These are phyloP conservation scores for Haplographium delicatum DNA, from an alignment of 495 filamentous ascomycete genomes.

Conservation along the genomic window DNA sequence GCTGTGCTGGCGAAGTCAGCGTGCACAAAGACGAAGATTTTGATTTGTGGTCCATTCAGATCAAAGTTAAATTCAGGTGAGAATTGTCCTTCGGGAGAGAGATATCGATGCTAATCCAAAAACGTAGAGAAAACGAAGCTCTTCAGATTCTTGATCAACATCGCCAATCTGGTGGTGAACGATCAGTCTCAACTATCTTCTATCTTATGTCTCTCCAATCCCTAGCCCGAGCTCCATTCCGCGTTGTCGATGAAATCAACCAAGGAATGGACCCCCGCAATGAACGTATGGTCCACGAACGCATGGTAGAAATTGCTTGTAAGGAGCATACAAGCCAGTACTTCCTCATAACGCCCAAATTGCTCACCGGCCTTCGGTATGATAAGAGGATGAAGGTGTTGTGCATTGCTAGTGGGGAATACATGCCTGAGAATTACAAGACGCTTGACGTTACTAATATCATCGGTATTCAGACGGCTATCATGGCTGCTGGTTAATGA, in stretches of 20 bases:
- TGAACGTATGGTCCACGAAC: constrained; percentile 93
- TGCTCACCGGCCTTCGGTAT: constrained; percentile 79
- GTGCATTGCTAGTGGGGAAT: constrained; percentile 88
- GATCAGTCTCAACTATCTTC: constrained; percentile 96
- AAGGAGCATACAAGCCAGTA: constrained; percentile 65
- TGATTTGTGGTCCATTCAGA: constrained; percentile 88
- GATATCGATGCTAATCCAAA: background rate
- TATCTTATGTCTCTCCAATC: constrained; percentile 98
- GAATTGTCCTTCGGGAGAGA: constrained; percentile 20
- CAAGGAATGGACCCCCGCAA: constrained; percentile 99
- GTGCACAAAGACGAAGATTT: constrained; percentile 83
- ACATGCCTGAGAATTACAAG: constrained; percentile 61
- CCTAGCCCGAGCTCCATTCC: constrained; percentile 93
- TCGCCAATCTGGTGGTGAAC: constrained; percentile 93
- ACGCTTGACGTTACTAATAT: constrained; percentile 54
- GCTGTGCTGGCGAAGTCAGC: constrained; percentile 87
- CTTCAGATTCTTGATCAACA: constrained; percentile 83
- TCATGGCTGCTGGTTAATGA: constrained; percentile 19
- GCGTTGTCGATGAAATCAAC: constrained; percentile 98
- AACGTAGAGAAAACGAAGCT: constrained; percentile 64
- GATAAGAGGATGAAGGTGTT: constrained; percentile 86
- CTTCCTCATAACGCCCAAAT: constrained; percentile 98
- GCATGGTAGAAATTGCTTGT: constrained; percentile 93
- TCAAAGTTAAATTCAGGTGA: constrained; percentile 88
- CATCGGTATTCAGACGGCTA: constrained; percentile 38